Conservation (phyloP, 2,329 filamentous ascomycete genomes). For the Stenocarpella maydis region DNA sequence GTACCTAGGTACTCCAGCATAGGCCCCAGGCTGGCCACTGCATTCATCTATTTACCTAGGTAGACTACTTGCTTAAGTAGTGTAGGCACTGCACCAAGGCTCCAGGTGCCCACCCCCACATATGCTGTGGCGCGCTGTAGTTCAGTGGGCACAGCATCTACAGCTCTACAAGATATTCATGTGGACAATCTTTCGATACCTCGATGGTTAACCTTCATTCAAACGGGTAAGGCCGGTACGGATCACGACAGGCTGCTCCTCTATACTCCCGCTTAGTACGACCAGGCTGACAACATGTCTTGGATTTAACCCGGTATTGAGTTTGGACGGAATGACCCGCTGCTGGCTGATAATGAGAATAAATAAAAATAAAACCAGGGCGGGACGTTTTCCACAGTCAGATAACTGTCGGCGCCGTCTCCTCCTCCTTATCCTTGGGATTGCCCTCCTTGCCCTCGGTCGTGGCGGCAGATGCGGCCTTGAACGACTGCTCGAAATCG, state of each 20-base stretch:
- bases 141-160: not conserved
- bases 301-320: not conserved
- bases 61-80: too few species aligned
- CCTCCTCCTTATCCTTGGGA: constrained; percentile 47
- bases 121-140: too few species aligned
- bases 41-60: not conserved
- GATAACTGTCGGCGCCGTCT: constrained; percentile 49
- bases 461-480: constrained; percentile 60
- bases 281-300: too few species aligned
- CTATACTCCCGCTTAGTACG: too few species aligned
- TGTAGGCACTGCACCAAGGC: not conserved
- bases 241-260: not conserved
- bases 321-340: not conserved
- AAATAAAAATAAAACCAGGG: not conserved
- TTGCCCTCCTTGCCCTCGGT: constrained; percentile 44
- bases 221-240: not conserved
- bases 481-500: constrained; percentile 93
- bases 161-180: not conserved
- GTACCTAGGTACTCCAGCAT: not conserved
- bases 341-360: not conserved
- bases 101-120: not conserved
- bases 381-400: constrained; percentile 36
- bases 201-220: not conserved
- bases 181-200: not conserved
- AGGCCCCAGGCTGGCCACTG: not conserved